Percentiles rank a stretch among this genome's conserved stretches.
Evolutionary conservation across 176 grass and related monocot species (phyloP).

Genomic region (Carex littledalei): DNA sequence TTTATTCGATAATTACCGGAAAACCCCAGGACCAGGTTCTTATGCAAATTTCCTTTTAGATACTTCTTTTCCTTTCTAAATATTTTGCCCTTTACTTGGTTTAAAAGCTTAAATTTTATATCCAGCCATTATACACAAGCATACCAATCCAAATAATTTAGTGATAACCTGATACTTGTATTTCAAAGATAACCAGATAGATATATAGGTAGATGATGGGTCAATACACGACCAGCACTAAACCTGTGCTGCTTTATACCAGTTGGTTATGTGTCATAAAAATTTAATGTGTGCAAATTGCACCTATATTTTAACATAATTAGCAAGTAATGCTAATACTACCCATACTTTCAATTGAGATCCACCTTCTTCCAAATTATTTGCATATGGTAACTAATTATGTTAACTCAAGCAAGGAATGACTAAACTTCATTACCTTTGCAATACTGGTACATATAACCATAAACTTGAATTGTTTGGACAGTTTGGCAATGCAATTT

Average conservation of each 20-base stretch:
- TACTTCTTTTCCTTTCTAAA: conserved; percentile 10
- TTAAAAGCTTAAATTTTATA: not conserved
- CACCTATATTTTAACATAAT: not conserved
- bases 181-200: not conserved
- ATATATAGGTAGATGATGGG: not conserved
- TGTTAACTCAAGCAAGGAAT: not conserved
- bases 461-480: not conserved
- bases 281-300: not conserved
- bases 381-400: not conserved
- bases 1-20: conserved; percentile 85
- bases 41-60: conserved; percentile 13
- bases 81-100: not conserved
- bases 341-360: not conserved
- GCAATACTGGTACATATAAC: not conserved
- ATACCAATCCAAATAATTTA: not conserved
- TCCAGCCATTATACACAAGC: not conserved
- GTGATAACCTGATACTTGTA: not conserved
- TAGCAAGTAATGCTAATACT: not conserved
- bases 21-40: conserved; percentile 73
- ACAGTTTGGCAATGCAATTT: not conserved
- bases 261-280: not conserved
- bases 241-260: not conserved
- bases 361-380: not conserved
- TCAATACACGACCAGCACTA: not conserved
- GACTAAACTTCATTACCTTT: not conserved